Base-by-base conservation (phyloP, 192 early-diverging fungal genomes). In the Entomortierella chlamydospora region DNA sequence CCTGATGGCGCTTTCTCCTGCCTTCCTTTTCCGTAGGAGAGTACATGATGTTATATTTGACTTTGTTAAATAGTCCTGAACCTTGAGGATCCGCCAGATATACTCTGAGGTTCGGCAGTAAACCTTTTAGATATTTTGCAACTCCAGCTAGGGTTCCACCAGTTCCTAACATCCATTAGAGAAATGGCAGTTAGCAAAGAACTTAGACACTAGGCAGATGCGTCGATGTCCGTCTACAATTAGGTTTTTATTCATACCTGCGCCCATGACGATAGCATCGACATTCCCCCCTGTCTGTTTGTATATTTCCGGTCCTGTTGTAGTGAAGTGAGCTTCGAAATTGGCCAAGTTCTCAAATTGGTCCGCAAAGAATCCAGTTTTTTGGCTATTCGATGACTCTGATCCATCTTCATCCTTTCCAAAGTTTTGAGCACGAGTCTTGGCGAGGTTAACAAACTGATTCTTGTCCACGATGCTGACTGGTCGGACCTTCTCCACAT, bases 261-360 rank as follows among this genome's bases (percentile, higher is more conserved):
- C 92, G 2, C 96, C 97, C 66, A 95, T 86, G 31, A 99, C 95
- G 72, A 99, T 87, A 1, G 92, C 95, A 83, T 97, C 92, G 10
- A 95, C 64, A 7, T 64, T 68, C 26, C 94, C 87, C 15, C 82
- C 63, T 4, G 94, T 91, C 71, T 96, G 95, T 8, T 52, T 57
- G 58, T 85, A 92, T n/a, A 98, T 92, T 74, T 99, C 97, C 1
- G 96, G 96, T 0, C 93, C 97, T 11, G 97, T 99, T 2, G 88
- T 91, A 1, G 73, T 66, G 69, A 87, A 96, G 78, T 98, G 96
- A 0, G 90, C 90, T 47, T 93, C 76, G 55, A 87, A 89, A 73
- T 98, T 99, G 43, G 91, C 88, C 61, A 89, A 84, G 61, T 94
- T 99, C 72, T 99, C 97, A 73, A 99, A 99, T 81, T 99, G 97